Evolutionary conservation across 2,329 filamentous ascomycete genomes (phyloP), one percentile per base, ranked within the genome.

Genomic region (Sclerotiophoma versabilis): DNA sequence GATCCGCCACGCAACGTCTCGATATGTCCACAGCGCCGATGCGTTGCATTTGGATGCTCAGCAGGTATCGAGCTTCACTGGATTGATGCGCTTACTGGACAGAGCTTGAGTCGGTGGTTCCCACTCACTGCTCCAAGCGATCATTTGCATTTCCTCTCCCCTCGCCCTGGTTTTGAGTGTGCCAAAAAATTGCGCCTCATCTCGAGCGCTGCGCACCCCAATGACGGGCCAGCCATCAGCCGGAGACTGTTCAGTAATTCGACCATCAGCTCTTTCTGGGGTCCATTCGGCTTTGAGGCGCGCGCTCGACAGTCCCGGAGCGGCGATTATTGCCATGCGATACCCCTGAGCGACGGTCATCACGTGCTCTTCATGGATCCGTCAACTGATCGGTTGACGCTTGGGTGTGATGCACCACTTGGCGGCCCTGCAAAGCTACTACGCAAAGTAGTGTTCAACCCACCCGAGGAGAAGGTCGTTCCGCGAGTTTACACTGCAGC

Each of bases 341-440:
- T 88, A 11, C 87, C 87, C 3, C 69, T 90, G 32, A 87, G 84
- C 57, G 87, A 90, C 67, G 86, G 87, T 1, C 76, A 83, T 50
- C 85, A 89, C 61, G 77, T 90, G 29, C 72, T 89, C 5, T 89
- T 88, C 67, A 84, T 84, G 6, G 86, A 89, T 64, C 85, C 86
- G 4, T 71, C 72, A 10, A 83, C 79, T 1, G 81, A 80, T 9
- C 71, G 79, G 8, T 77, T 90, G 6, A 87, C 82, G 56, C 73
- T 90, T 14, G 87, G 87, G 3, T 84, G 79, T 38, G 84, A 89
- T 74, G 81, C 83, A 0, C 84, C 85, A 1, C 74, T 84, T 15
- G 77, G 77, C 25, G 83, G 84, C 36, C 82, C 79, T 48, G 84
- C 77, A 0, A 85, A 83, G 58, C 73, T 89, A 12, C 76, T 84